These are phyloP conservation scores for Dacryopinax primogenitus DNA, from an alignment of 768 basidiomycete species.

Conservation along the genomic window DNA sequence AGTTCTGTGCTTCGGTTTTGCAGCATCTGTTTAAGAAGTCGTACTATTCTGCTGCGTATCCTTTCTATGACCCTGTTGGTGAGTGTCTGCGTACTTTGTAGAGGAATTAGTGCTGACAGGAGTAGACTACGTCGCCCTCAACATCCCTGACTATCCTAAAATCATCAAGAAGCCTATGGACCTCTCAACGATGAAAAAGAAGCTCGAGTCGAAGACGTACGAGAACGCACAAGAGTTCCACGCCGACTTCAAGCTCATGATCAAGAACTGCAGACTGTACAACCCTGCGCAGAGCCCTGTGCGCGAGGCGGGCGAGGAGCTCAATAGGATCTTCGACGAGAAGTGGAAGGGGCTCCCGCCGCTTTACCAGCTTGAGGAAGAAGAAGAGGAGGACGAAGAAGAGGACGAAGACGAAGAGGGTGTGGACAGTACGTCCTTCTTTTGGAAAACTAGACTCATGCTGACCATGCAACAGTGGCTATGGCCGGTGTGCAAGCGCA, in stretches of 20 bases:
- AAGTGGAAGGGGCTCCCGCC: slow-evolving; percentile 73
- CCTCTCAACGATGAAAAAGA: slow-evolving; percentile 71
- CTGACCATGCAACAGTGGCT: slow-evolving; percentile 35
- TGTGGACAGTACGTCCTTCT: slow-evolving; percentile 43
- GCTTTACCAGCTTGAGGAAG: slow-evolving; percentile 29
- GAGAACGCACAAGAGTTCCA: slow-evolving; percentile 65
- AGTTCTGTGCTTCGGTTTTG: slow-evolving; percentile 65
- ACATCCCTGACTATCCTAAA: slow-evolving; percentile 73
- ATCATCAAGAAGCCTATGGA: slow-evolving; percentile 95
- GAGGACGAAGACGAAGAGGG: slow-evolving; percentile 50
- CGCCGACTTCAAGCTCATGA: slow-evolving; percentile 87
- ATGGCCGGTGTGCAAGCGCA: slow-evolving; percentile 69
- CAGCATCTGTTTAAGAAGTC: slow-evolving; percentile 67
- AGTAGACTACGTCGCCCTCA: slow-evolving; percentile 62
- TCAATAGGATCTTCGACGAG: slow-evolving; percentile 82
- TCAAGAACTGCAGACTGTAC: slow-evolving; percentile 84
- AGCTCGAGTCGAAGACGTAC: slow-evolving; percentile 69
- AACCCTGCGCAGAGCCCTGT: slow-evolving; percentile 83
- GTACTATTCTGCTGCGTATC: slow-evolving; percentile 54
- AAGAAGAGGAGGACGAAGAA: slow-evolving; percentile 51
- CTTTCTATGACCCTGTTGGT: slow-evolving; percentile 94
- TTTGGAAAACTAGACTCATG: slow-evolving; percentile 35
- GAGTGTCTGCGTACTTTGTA: slow-evolving; percentile 27
- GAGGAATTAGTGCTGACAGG: slow-evolving; percentile 5
- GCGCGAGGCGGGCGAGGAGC: slow-evolving; percentile 67